Percentiles rank a stretch among this genome's conserved stretches.
Conservation (phyloP, 1,284 basidiomycete species). For the Vanrija pseudolonga region DNA sequence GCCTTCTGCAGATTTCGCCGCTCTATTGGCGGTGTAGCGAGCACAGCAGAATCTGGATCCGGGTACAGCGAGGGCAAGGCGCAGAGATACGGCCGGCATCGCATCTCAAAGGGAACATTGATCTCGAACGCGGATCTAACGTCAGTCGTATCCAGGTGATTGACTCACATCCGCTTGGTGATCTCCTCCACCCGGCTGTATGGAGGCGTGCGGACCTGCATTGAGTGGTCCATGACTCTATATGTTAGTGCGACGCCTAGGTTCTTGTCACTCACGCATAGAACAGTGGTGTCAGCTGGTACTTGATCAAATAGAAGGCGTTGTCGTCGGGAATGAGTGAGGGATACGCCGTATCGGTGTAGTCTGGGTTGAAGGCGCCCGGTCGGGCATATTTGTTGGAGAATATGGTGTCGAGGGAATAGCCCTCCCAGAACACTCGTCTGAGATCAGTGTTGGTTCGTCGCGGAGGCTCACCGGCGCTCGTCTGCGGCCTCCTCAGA, state of each 20-base stretch:
- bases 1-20: constrained; percentile 9
- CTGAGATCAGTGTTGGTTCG: constrained; percentile 3
- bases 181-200: constrained; percentile 7
- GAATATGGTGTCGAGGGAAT: constrained; percentile 13
- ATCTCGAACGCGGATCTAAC: constrained; percentile 3
- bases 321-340: neutral
- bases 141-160: neutral
- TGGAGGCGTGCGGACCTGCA: constrained; percentile 6
- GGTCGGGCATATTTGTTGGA: constrained; percentile 25
- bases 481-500: neutral
- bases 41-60: neutral
- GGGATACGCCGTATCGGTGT: constrained; percentile 21
- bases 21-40: constrained; percentile 1
- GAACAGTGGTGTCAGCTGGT: constrained; percentile 18
- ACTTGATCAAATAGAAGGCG: constrained; percentile 14
- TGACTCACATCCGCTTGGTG: constrained; percentile 8
- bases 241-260: neutral
- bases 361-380: constrained; percentile 10
- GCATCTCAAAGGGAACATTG: constrained; percentile 8
- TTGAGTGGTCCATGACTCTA: constrained; percentile 4
- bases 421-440: constrained; percentile 18
- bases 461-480: neutral
- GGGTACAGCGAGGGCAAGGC: constrained; percentile 6
- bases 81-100: constrained; percentile 7
- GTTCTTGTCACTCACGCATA: constrained; percentile 5